Evolutionary conservation across 768 basidiomycete genomes (phyloP).

Genomic region (Lactifluus rugatus): DNA sequence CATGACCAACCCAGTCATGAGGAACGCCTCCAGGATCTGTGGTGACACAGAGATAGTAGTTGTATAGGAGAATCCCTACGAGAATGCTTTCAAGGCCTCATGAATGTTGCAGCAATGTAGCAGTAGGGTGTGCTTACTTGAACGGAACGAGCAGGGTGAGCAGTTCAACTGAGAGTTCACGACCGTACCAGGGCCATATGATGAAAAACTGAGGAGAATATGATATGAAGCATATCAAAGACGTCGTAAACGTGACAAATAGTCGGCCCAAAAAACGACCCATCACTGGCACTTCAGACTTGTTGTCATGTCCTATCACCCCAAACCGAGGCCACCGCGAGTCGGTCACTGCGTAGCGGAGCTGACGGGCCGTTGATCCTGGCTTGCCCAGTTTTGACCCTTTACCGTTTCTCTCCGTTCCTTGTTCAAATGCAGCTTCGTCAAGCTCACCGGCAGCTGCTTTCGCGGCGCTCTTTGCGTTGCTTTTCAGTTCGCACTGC

Average conservation of each 20-base stretch:
- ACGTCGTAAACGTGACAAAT: constrained; percentile 57
- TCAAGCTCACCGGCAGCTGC: constrained; percentile 6
- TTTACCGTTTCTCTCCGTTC: background rate
- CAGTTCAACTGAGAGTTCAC: constrained; percentile 62
- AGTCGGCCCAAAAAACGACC: constrained; percentile 46
- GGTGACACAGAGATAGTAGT: constrained; percentile 74
- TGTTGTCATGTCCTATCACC: no score
- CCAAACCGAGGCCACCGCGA: no score
- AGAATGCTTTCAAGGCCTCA: constrained; percentile 42
- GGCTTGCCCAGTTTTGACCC: background rate
- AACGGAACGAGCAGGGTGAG: constrained; percentile 73
- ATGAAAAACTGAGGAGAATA: constrained; percentile 86
- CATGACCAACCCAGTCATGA: constrained; percentile 52
- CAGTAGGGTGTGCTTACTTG: constrained; percentile 51
- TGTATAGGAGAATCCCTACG: constrained; percentile 73
- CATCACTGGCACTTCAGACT: no score
- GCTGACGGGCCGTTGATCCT: background rate
- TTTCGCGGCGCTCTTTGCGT: constrained; percentile 1
- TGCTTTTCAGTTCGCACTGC: background rate
- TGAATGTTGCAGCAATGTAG: constrained; percentile 1
- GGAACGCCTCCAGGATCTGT: constrained; percentile 87
- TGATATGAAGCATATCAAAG: constrained; percentile 77
- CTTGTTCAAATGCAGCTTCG: constrained; percentile 1
- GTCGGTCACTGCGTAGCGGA: no score
- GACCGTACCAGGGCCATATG: constrained; percentile 89